Evolutionary conservation across 1,139 yeast genomes (phyloP).

Genomic region (Diutina scorzettiae): DNA sequence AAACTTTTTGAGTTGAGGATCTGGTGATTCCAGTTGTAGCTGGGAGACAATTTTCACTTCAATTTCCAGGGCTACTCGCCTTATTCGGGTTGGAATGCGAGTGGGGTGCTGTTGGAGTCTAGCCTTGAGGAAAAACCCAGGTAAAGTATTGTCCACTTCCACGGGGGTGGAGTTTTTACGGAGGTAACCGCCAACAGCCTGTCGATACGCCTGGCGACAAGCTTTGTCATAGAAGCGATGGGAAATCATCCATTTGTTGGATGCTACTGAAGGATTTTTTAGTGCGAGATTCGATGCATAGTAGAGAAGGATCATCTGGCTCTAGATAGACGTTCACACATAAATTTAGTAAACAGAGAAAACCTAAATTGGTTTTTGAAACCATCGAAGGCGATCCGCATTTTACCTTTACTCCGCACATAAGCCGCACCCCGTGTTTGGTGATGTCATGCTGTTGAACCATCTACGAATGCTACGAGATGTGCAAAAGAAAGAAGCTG

Average conservation of each 20-base stretch:
- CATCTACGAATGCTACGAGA: constrained; percentile 1
- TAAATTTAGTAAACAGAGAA: too few relatives aligned
- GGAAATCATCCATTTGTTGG: constrained; percentile 5
- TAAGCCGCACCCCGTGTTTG: too few relatives aligned
- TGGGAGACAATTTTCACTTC: background rate
- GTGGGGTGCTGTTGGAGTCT: background rate
- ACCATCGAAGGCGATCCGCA: too few relatives aligned
- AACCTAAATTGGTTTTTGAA: too few relatives aligned
- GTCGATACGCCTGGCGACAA: constrained; percentile 6
- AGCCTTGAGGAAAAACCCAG: background rate
- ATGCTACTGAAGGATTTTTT: background rate
- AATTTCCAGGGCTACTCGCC: background rate
- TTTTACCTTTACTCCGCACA: too few relatives aligned
- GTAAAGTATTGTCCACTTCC: background rate
- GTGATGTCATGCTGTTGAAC: constrained; percentile 2
- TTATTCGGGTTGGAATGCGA: background rate
- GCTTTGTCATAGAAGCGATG: constrained; percentile 5
- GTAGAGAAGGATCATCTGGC: background rate
- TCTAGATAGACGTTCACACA: too few relatives aligned
- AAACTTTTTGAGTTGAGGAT: background rate
- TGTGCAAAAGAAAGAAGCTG: background rate
- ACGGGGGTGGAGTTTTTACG: background rate
- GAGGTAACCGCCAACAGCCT: background rate
- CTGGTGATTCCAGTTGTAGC: background rate
- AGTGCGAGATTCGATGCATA: background rate